These are phyloP conservation scores for Hypomontagnella submonticulosa DNA, from an alignment of 495 filamentous ascomycete genomes.

Conservation along the genomic window DNA sequence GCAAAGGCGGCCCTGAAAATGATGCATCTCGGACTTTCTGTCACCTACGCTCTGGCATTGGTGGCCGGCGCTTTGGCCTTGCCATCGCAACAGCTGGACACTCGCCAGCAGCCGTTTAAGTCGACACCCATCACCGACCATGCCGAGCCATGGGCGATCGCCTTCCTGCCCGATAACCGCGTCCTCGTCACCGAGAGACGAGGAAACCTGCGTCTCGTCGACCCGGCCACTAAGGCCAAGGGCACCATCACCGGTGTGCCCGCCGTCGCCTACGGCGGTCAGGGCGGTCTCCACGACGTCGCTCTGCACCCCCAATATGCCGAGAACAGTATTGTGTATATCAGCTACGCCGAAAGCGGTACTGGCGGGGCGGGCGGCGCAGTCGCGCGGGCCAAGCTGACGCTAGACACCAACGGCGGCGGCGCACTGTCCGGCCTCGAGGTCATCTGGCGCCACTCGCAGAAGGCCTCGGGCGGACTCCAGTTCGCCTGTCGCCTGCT, in stretches of 20 bases:
- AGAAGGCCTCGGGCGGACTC: conserved; percentile 44
- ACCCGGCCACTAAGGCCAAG: conserved; percentile 49
- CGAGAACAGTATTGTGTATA: conserved; percentile 51
- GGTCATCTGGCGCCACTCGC: conserved; percentile 53
- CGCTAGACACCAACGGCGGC: conserved; percentile 49
- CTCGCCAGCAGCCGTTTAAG: conserved; percentile 49
- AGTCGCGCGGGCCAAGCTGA: conserved; percentile 51
- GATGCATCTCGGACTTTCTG: conserved; percentile 51
- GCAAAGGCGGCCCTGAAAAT: conserved; percentile 45
- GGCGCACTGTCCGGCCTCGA: conserved; percentile 48
- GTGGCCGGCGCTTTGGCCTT: conserved; percentile 48
- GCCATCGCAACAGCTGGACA: conserved; percentile 46
- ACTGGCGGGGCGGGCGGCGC: conserved; percentile 46
- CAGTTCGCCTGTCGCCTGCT: conserved; percentile 51
- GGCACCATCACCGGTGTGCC: conserved; percentile 51
- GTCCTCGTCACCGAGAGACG: conserved; percentile 52
- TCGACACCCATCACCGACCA: conserved; percentile 48
- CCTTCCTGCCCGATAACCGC: conserved; percentile 52
- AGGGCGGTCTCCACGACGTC: conserved; percentile 52
- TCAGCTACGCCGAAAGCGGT: conserved; percentile 53
- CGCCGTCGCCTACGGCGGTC: conserved; percentile 50
- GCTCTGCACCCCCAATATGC: conserved; percentile 50
- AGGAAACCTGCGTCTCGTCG: conserved; percentile 49
- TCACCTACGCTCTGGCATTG: conserved; percentile 49
- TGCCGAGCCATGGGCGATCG: conserved; percentile 51